Conservation (phyloP, 805 yeast genomes). For the Metschnikowia shivogae region DNA sequence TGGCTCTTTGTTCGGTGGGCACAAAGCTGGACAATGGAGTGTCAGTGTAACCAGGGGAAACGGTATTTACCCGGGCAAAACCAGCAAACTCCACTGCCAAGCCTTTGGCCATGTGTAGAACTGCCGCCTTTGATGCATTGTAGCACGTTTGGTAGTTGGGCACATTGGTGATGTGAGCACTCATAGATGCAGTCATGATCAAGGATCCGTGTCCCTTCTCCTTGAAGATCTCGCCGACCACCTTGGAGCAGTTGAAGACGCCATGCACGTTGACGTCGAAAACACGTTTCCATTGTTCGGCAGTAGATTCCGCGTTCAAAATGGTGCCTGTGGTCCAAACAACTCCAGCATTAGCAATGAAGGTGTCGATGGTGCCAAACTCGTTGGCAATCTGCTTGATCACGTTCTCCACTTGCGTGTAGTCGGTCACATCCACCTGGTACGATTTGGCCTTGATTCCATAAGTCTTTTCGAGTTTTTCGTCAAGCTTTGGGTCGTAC, state of each 20-base stretch:
- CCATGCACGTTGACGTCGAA: conserved; percentile 45
- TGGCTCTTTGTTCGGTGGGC: conserved; percentile 19
- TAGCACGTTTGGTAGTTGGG: conserved; percentile 78
- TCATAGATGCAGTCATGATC: conserved; percentile 84
- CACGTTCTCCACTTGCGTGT: conserved; percentile 46
- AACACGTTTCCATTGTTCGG: conserved; percentile 65
- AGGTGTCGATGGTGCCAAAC: conserved; percentile 76
- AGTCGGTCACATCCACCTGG: conserved; percentile 53
- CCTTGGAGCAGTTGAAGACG: conserved; percentile 54
- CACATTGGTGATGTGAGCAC: conserved; percentile 79
- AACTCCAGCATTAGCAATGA: conserved; percentile 85
- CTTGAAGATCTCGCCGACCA: conserved; percentile 68
- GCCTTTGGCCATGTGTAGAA: conserved; percentile 20
- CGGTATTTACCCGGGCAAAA: conserved; percentile 20
- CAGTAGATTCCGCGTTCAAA: conserved; percentile 42
- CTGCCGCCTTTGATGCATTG: conserved; percentile 22
- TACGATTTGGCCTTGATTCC: conserved; percentile 62
- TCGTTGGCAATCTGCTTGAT: conserved; percentile 53
- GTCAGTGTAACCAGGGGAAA: conserved; percentile 21
- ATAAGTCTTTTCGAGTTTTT: conserved; percentile 39
- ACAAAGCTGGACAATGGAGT: conserved; percentile 20
- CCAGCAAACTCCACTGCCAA: conserved; percentile 23
- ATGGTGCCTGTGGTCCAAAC: conserved; percentile 45
- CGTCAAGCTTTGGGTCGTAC: conserved; percentile 25
- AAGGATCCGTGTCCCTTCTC: conserved; percentile 73